Evolutionary conservation across 306 rosid genomes (phyloP).

Genomic region (Prosopis cineraria): DNA sequence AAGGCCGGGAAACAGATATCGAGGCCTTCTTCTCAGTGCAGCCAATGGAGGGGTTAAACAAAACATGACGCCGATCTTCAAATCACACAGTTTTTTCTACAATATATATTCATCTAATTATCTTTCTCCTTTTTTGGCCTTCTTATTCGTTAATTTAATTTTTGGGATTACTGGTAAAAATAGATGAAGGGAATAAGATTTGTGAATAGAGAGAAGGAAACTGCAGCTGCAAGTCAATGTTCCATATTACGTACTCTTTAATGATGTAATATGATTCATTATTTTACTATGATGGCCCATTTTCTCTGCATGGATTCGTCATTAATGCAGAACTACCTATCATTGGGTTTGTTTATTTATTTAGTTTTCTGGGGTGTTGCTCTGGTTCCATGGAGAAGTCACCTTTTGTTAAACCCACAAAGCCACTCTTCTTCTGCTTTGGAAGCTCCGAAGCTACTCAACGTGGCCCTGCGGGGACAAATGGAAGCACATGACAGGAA

Average conservation of each 20-base stretch:
- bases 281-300: not conserved
- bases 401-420: not conserved
- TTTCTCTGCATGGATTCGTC: not conserved
- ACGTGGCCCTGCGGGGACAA: conserved; percentile 7
- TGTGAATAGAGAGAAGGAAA: conserved; percentile 57
- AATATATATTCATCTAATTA: no score
- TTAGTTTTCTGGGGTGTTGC: not conserved
- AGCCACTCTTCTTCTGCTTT: conserved; percentile 24
- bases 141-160: conserved; percentile 41
- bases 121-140: not conserved
- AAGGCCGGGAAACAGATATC: conserved; percentile 77
- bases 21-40: conserved; percentile 80
- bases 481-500: conserved; percentile 1
- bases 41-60: conserved; percentile 61
- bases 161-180: not conserved
- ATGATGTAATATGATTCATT: conserved; percentile 30
- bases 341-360: not conserved
- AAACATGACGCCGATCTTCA: not conserved
- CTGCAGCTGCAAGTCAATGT: conserved; percentile 1
- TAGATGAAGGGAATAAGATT: conserved; percentile 30
- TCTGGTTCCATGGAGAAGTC: conserved; percentile 34
- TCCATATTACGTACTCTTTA: conserved; percentile 1
- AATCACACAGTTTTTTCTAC: conserved; percentile 21
- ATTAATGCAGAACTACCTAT: not conserved
- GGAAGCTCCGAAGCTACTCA: conserved; percentile 6